Conservation (phyloP, 768 basidiomycete genomes). For the Mycena epipterygia region DNA sequence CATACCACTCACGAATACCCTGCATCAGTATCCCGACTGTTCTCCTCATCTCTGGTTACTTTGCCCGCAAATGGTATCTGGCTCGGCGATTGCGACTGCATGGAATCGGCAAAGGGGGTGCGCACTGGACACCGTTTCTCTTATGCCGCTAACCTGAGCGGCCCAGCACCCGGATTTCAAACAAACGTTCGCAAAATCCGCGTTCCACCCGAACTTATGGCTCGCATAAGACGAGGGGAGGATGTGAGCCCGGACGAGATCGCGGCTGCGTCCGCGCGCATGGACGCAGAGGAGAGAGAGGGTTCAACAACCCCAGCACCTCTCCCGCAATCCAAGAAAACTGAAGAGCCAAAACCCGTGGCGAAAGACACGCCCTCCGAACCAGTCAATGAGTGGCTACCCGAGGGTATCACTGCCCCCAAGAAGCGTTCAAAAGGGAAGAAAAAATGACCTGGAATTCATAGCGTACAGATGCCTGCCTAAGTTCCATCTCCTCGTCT, state of each 20-base stretch:
- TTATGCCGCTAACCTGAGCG: constrained; percentile 6
- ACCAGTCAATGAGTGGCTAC: constrained; percentile 65
- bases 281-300: constrained; percentile 51
- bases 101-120: constrained; percentile 72
- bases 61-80: constrained; percentile 64
- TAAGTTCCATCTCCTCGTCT: background rate
- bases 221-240: constrained; percentile 64
- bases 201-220: constrained; percentile 69
- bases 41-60: constrained; percentile 60
- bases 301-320: constrained; percentile 2
- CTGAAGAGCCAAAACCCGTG: constrained; percentile 19
- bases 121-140: constrained; percentile 24
- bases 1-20: constrained; percentile 5
- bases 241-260: constrained; percentile 68
- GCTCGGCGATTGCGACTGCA: constrained; percentile 58
- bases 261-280: constrained; percentile 58
- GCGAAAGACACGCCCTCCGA: constrained; percentile 36
- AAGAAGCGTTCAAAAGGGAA: constrained; percentile 58
- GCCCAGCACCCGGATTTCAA: constrained; percentile 66
- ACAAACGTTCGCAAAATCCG: constrained; percentile 64
- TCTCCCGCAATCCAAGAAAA: constrained; percentile 24
- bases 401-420: constrained; percentile 59
- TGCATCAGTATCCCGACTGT: constrained; percentile 57
- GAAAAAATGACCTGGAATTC: constrained; percentile 35
- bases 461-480: background rate